Conservation (phyloP, 1,284 basidiomycete species). For the Coriolopsis trogii region DNA sequence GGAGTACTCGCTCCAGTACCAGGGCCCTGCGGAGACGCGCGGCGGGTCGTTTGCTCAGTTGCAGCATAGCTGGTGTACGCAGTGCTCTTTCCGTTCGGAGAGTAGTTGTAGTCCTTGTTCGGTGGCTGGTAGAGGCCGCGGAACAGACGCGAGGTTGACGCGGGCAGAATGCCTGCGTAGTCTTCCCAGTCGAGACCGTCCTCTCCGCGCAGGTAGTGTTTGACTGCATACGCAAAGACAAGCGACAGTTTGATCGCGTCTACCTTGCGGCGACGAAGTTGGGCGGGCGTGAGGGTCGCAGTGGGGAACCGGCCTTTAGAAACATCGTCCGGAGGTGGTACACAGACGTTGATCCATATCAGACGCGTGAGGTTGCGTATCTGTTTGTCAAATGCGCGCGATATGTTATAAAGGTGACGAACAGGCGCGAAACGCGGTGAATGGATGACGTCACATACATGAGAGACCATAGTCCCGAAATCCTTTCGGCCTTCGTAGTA, state of each 20-base stretch:
- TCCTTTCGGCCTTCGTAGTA: constrained; percentile 87
- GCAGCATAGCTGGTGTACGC: constrained; percentile 46
- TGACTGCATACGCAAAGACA: constrained; percentile 70
- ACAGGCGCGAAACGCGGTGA: not conserved
- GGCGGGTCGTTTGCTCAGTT: constrained; percentile 28
- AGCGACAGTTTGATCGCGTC: constrained; percentile 71
- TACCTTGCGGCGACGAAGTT: constrained; percentile 73
- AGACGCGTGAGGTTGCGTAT: constrained; percentile 65
- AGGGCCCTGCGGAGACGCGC: constrained; percentile 23
- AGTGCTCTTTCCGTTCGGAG: constrained; percentile 33
- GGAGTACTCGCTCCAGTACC: constrained; percentile 30
- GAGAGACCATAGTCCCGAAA: constrained; percentile 67
- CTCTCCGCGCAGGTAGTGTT: constrained; percentile 79
- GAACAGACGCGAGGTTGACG: constrained; percentile 48
- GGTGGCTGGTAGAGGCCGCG: constrained; percentile 21
- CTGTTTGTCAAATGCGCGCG: too few species aligned
- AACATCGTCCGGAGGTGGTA: constrained; percentile 56
- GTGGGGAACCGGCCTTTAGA: constrained; percentile 53
- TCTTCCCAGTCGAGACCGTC: constrained; percentile 72
- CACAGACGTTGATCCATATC: constrained; percentile 80
- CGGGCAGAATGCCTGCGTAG: constrained; percentile 66
- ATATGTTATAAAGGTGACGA: not conserved
- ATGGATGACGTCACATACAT: too few species aligned
- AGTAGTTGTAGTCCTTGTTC: constrained; percentile 24
- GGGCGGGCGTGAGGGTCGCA: constrained; percentile 48